Conservation (phyloP, 2,329 filamentous ascomycete species). For the Metarhizium anisopliae region DNA sequence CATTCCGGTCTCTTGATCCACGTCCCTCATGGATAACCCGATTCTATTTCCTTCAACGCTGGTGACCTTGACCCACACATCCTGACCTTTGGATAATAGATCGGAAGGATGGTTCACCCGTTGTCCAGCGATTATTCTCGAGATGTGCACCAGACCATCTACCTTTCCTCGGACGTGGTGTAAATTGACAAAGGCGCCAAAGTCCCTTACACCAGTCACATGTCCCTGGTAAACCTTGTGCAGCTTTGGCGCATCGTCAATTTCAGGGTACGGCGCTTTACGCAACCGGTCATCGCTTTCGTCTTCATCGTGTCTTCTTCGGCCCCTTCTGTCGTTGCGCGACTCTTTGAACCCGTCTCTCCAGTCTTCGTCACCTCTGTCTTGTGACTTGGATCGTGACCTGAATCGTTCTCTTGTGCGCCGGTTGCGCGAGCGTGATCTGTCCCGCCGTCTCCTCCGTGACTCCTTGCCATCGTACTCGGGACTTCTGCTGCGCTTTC, state of each 20-base stretch:
- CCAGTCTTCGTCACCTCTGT: constrained; percentile 37
- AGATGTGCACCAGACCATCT: constrained; percentile 89
- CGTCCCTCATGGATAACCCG: constrained; percentile 93
- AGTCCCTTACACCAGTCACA: constrained; percentile 89
- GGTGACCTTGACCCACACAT: constrained; percentile 86
- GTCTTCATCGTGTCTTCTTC: constrained; percentile 31
- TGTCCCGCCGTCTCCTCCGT: constrained; percentile 29
- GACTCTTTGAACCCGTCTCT: constrained; percentile 23
- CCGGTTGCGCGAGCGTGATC: constrained; percentile 34
- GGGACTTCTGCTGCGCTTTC: constrained; percentile 53
- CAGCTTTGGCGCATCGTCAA: constrained; percentile 73
- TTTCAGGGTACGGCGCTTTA: constrained; percentile 57
- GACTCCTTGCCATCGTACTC: constrained; percentile 36
- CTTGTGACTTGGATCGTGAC: constrained; percentile 29
- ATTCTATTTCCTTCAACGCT: constrained; percentile 77
- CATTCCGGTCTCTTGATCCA: constrained; percentile 79
- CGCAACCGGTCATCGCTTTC: constrained; percentile 51
- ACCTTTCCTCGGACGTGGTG: constrained; percentile 78
- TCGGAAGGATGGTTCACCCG: constrained; percentile 91
- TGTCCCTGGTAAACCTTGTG: constrained; percentile 86
- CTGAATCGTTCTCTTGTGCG: constrained; percentile 24
- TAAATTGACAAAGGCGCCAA: constrained; percentile 92
- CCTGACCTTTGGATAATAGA: constrained; percentile 68
- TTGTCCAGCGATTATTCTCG: constrained; percentile 73
- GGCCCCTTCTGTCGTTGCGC: constrained; percentile 24